These are phyloP conservation scores for Myriosclerotinia curreyana DNA, from an alignment of 2,329 filamentous ascomycete genomes.

Conservation along the genomic window DNA sequence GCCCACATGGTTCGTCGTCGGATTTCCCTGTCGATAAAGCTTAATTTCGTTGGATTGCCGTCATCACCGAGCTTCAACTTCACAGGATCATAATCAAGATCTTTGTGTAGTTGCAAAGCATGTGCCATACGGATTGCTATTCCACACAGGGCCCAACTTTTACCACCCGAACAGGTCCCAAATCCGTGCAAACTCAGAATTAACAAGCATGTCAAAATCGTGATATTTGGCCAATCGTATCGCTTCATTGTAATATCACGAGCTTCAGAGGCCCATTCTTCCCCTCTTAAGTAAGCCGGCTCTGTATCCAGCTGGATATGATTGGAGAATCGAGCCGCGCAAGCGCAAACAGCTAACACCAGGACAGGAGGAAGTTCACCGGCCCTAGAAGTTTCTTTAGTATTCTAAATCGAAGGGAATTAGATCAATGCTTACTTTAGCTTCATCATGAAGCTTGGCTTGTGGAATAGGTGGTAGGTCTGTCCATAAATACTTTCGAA, in stretches of 20 bases:
- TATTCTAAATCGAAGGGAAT: background rate
- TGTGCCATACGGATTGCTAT: constrained; percentile 97
- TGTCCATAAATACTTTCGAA: constrained; percentile 97
- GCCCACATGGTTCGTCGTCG: constrained; percentile 95
- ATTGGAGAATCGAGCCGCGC: constrained; percentile 91
- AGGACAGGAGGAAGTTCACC: constrained; percentile 84
- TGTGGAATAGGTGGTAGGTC: constrained; percentile 90
- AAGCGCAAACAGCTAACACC: constrained; percentile 88
- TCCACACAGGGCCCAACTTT: constrained; percentile 93
- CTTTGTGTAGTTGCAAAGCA: constrained; percentile 87
- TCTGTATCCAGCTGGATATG: constrained; percentile 72
- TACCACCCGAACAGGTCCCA: constrained; percentile 90
- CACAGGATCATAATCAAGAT: constrained; percentile 77
- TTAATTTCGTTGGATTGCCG: constrained; percentile 60
- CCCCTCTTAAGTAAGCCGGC: constrained; percentile 81
- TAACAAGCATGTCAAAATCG: constrained; percentile 85
- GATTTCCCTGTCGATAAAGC: constrained; percentile 91
- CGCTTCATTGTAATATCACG: constrained; percentile 80
- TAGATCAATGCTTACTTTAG: constrained; percentile 54
- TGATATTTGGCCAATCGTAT: constrained; percentile 95
- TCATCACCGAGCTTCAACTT: constrained; percentile 47
- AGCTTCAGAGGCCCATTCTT: constrained; percentile 86
- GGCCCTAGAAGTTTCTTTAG: constrained; percentile 48
- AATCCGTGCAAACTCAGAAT: constrained; percentile 92
- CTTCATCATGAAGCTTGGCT: constrained; percentile 94